Evolutionary conservation across 2,329 filamentous ascomycete species (phyloP), one percentile per base, ranked within the genome.

Genomic region (Talaromyces sp.): DNA sequence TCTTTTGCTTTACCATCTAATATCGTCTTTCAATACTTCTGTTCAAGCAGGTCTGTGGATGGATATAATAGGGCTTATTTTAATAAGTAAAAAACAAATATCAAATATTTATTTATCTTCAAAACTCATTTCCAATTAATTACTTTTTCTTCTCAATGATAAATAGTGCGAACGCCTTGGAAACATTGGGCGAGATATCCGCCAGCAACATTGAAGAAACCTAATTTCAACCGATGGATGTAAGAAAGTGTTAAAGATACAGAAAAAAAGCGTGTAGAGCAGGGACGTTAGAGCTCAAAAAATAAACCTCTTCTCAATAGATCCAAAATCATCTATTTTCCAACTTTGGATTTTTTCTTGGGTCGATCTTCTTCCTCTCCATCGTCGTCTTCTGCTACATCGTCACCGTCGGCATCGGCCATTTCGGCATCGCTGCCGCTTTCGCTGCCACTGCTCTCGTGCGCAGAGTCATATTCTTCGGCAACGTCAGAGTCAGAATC

Each of bases 401-500:
- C 75, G 7, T 69, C 70, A 36, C 72, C 76, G 3, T 68, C 70
- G 5, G 72, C 77, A 65, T 83, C 83, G 34, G 79, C 83, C 74
- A 84, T 88, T 51, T 80, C 86, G 67, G 81, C 86, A 57, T 88
- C 88, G 51, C 83, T 85, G 64, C 85, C 88, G 67, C 85, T 88
- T 61, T 83, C 88, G 18, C 84, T 87, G 12, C 89, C 92, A 57
- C 87, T 90, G 72, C 92, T 96, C 73, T 96, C 91, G 72, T 97
- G 94, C 53, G 86, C 89, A 59, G 90, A 94, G 76, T 99, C 95
- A 68, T 87, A 99, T 74, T 99, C 96, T 77, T 99, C 95, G 0
- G 94, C 95, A 2, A 97, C 93, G 68, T 99, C 95, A 59, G 90
- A 96, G 66, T 99, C 95, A 14, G 89, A 93, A 65, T 96, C 92